Conservation (phyloP, 495 filamentous ascomycete genomes). For the Margaritispora aquatica region DNA sequence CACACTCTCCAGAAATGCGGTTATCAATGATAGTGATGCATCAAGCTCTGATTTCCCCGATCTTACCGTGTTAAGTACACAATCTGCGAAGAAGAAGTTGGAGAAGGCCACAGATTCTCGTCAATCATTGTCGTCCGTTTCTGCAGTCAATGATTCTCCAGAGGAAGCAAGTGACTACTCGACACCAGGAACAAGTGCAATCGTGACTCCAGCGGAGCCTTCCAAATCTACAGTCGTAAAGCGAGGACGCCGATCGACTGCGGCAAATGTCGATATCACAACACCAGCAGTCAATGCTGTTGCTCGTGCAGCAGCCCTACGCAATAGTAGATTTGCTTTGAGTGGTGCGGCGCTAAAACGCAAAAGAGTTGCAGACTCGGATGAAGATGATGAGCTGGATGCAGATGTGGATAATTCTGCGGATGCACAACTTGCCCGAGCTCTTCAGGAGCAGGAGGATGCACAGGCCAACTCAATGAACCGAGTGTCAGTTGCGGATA, state of each 20-base stretch:
- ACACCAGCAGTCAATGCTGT: conserved; percentile 33
- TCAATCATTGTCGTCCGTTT: conserved; percentile 29
- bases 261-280: not conserved
- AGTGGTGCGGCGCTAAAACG: conserved; percentile 17
- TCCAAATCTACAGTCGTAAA: conserved; percentile 5
- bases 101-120: conserved; percentile 1
- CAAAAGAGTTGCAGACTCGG: conserved; percentile 21
- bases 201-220: conserved; percentile 46
- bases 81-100: conserved; percentile 6
- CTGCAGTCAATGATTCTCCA: conserved; percentile 28
- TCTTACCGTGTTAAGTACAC: conserved; percentile 10
- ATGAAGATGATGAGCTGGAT: conserved; percentile 32
- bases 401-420: conserved; percentile 21
- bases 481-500: not conserved
- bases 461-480: conserved; percentile 12
- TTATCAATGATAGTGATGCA: conserved; percentile 3
- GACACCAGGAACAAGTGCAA: conserved; percentile 73
- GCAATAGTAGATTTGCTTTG: conserved; percentile 33
- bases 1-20: not conserved
- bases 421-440: conserved; percentile 31
- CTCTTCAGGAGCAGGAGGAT: conserved; percentile 32
- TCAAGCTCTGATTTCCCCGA: conserved; percentile 14
- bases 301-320: conserved; percentile 35
- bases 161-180: conserved; percentile 55
- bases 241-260: conserved; percentile 13